These are phyloP conservation scores for Litchi chinensis DNA, from an alignment of 345 rosid species.

Conservation along the genomic window DNA sequence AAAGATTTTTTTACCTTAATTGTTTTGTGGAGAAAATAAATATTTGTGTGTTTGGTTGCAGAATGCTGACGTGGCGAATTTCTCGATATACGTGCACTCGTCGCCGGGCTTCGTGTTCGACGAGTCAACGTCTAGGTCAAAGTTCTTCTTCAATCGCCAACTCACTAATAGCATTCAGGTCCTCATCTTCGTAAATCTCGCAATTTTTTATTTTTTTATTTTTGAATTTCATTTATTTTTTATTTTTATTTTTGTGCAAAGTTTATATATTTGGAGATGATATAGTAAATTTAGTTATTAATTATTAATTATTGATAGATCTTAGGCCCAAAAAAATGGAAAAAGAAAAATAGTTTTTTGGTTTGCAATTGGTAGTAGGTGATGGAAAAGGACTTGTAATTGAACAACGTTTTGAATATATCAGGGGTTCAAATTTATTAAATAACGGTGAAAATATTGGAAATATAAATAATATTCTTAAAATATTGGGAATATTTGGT, in stretches of 20 bases:
- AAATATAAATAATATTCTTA: no score
- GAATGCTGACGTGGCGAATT: constrained; percentile 61
- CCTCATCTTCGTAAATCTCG: background rate
- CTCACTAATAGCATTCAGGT: constrained; percentile 71
- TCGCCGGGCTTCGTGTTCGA: constrained; percentile 79
- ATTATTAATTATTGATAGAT: no score
- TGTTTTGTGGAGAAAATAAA: background rate
- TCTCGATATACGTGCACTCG: constrained; percentile 76
- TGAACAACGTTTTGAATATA: no score
- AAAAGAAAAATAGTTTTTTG: no score
- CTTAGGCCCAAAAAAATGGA: no score
- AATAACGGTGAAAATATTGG: no score
- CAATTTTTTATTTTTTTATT: background rate
- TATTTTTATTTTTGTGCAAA: no score
- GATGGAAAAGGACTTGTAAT: background rate
- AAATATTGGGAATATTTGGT: no score
- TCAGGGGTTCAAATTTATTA: no score
- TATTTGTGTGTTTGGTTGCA: constrained; percentile 22
- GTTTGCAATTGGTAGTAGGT: background rate
- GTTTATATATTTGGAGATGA: no score
- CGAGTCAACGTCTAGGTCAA: constrained; percentile 67
- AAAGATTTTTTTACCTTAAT: background rate
- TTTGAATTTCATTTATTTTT: no score
- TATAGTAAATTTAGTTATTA: no score
- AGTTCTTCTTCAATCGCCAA: constrained; percentile 74